A percentile compares a stretch with the other conserved stretches of the same genome.
These are phyloP conservation scores for Solanum arcanum DNA, from an alignment of 257 asterid genomes.

Conservation along the genomic window DNA sequence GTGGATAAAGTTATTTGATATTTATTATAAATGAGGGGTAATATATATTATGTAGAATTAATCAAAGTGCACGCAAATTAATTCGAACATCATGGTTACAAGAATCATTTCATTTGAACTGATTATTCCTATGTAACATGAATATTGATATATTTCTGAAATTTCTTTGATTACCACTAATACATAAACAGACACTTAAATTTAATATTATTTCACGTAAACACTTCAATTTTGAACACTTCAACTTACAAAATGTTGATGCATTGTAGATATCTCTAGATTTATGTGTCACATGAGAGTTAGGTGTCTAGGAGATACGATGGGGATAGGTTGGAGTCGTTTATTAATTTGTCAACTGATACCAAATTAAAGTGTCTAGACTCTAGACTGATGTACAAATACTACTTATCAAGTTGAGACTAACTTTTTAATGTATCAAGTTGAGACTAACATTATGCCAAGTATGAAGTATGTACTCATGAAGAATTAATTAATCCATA, in stretches of 20 bases:
- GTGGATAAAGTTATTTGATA: too few species aligned
- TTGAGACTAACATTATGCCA: neutral
- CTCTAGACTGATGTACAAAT: too few species aligned
- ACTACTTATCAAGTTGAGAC: neutral
- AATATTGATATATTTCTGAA: too few species aligned
- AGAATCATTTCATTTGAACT: too few species aligned
- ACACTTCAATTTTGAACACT: neutral
- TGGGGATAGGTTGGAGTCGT: neutral
- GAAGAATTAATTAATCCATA: neutral
- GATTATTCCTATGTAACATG: too few species aligned
- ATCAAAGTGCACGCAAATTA: fast-evolving
- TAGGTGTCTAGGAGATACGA: neutral
- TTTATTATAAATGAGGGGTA: too few species aligned
- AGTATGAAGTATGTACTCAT: neutral
- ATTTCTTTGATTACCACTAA: neutral
- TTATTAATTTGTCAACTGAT: neutral
- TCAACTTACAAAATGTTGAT: neutral
- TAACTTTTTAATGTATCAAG: neutral
- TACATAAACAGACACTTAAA: neutral
- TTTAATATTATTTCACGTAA: neutral
- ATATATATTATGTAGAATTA: too few species aligned
- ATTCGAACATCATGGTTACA: too few species aligned
- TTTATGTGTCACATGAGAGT: neutral
- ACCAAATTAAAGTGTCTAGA: neutral
- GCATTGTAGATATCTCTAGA: neutral